Evolutionary conservation across 495 filamentous ascomycete species (phyloP), one percentile per base, ranked within the genome.

Genomic region (Tricharina praecox): DNA sequence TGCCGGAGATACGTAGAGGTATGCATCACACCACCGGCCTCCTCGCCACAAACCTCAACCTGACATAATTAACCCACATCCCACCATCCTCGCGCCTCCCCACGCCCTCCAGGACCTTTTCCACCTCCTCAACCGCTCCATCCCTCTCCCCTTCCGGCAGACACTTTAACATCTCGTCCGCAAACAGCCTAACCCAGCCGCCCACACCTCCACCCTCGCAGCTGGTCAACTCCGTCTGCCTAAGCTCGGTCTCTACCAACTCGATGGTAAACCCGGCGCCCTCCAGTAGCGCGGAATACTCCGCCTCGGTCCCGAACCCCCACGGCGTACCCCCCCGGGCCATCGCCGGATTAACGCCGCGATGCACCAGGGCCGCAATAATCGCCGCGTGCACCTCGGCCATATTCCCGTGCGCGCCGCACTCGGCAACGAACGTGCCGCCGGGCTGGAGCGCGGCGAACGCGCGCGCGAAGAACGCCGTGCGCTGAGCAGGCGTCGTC

Each of bases 381-480:
- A 84, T 54, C 3, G 76, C 75, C 0, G 74, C 63, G 21, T 73
- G 70, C 16, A 82, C 66, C 57, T 85, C 82, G 0, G 66, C 65
- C 0, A 82, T 66, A 55, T 85, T 85, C 3, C 82, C 82, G 24
- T 71, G 65, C 0, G 75, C 82, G 47, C 82, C 82, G 71, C 79
- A 75, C 54, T 87, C 82, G 50, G 83, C 83, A 5, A 74, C 72
- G 43, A 85, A 77, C 0, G 40, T 49, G 0, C 80, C 82, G 7
- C 69, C 70, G 0, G 75, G 71, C 10, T 62, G 68, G 4, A 86
- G 67, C 4, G 68, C 64, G 25, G 58, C 59, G 30, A 66, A 60
- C 3, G 71, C 66, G 9, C 63, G 70, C 2, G 49, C 50, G 51
- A 86, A 69, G 54, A 70, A 64, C 4, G 43, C 32, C 3, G 16